Percentiles rank a stretch among this genome's conserved stretches.
Evolutionary conservation across 140 eudicot species (phyloP).

Genomic region (Oenanthe javanica): DNA sequence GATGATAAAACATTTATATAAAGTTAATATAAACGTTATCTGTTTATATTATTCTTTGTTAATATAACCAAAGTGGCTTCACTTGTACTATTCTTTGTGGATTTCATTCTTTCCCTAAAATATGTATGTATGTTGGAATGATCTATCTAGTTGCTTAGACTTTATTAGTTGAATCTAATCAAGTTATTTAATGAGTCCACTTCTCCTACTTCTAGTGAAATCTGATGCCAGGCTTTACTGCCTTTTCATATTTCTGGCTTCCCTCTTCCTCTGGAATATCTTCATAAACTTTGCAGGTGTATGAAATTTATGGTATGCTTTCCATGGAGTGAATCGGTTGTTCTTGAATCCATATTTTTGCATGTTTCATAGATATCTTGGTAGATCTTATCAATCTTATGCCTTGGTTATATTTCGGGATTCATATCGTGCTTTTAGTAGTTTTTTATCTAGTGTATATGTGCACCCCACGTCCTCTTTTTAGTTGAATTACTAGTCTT

Average conservation of each 20-base stretch:
- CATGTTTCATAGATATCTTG: not conserved
- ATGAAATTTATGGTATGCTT: not conserved
- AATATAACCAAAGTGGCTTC: not conserved
- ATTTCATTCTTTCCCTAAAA: not conserved
- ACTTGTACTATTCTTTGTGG: not conserved
- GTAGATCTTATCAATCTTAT: not conserved
- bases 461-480: not conserved
- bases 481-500: not conserved
- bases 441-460: not conserved
- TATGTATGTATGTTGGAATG: not conserved
- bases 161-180: not conserved
- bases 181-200: not conserved
- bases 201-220: not conserved
- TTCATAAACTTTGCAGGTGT: not conserved
- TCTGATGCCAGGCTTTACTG: not conserved
- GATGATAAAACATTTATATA: conserved; percentile 16
- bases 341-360: not conserved
- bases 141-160: not conserved
- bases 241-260: not conserved
- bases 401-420: not conserved
- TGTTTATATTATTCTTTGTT: too few relatives aligned
- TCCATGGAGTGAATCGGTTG: not conserved
- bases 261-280: not conserved
- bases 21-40: not conserved
- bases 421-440: not conserved